Percentiles rank a stretch among this genome's conserved stretches.
Evolutionary conservation across 2,329 filamentous ascomycete genomes (phyloP).

Genomic region (Remersonia thermophila): DNA sequence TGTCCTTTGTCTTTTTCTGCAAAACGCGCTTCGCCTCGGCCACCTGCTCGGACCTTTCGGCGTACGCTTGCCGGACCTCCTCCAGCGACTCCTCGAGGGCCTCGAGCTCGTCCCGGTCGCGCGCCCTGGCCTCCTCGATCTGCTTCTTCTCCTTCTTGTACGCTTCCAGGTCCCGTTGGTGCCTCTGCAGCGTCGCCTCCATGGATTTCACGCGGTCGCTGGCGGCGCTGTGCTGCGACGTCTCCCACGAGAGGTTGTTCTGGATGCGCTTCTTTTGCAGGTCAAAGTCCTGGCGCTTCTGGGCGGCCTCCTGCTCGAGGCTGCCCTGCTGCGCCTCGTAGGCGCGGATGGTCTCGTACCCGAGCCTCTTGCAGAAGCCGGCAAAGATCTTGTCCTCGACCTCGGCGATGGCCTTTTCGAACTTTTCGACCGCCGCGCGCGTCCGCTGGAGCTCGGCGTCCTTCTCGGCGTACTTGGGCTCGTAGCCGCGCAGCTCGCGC

Average conservation of each 20-base stretch:
- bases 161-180: slow-evolving; percentile 55
- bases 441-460: slow-evolving; percentile 52
- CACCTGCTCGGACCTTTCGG: slow-evolving; percentile 58
- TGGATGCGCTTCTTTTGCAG: slow-evolving; percentile 69
- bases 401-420: slow-evolving; percentile 52
- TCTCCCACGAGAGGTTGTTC: slow-evolving; percentile 46
- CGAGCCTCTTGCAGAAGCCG: slow-evolving; percentile 73
- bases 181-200: slow-evolving; percentile 51
- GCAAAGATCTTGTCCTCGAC: slow-evolving; percentile 84
- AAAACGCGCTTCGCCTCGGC: slow-evolving; percentile 68
- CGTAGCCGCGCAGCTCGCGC: slow-evolving; percentile 60
- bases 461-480: slow-evolving; percentile 68
- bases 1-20: slow-evolving; percentile 71
- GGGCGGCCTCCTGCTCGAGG: slow-evolving; percentile 76
- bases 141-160: slow-evolving; percentile 61
- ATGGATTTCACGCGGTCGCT: slow-evolving; percentile 57
- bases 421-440: slow-evolving; percentile 37
- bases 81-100: slow-evolving; percentile 61
- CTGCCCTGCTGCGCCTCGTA: slow-evolving; percentile 92
- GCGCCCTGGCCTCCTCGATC: slow-evolving; percentile 61
- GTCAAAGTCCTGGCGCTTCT: slow-evolving; percentile 78
- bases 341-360: slow-evolving; percentile 78
- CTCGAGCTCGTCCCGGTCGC: slow-evolving; percentile 64
- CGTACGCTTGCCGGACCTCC: slow-evolving; percentile 39
- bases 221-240: slow-evolving; percentile 41